phyloP scores from a whole-genome alignment of 1,284 basidiomycete species.

The Ceratobasidium papillatum region DNA sequence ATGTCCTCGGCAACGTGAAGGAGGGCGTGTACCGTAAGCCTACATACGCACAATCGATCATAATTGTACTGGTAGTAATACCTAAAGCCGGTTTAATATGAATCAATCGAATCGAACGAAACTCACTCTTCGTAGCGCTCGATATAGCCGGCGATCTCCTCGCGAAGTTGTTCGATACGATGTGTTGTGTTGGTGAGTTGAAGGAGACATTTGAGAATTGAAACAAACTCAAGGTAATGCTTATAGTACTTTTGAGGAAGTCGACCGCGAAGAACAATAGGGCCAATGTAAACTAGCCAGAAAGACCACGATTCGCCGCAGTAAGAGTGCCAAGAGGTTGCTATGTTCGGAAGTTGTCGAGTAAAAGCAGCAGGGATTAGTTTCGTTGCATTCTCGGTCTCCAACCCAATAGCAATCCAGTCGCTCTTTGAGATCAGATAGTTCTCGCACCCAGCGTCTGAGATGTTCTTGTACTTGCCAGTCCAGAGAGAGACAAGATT shows the following conservation, averaged over 20 bases:
- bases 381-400: slow-evolving; percentile 49
- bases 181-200: slow-evolving; percentile 53
- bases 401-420: slow-evolving; percentile 57
- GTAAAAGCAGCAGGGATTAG: slow-evolving; percentile 57
- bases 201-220: slow-evolving; percentile 55
- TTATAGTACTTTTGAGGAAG: slow-evolving; percentile 55
- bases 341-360: slow-evolving; percentile 53
- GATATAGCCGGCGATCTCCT: slow-evolving; percentile 57
- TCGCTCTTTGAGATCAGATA: slow-evolving; percentile 44
- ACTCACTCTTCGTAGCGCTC: slow-evolving; percentile 56
- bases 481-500: slow-evolving; percentile 43
- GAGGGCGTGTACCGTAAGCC: slow-evolving; percentile 56
- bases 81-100: background rate
- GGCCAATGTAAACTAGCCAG: slow-evolving; percentile 56
- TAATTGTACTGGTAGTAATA: slow-evolving; percentile 55
- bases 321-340: slow-evolving; percentile 47
- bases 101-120: background rate
- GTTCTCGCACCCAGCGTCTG: background rate
- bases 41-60: slow-evolving; percentile 52
- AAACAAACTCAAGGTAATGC: slow-evolving; percentile 57
- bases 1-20: slow-evolving; percentile 55
- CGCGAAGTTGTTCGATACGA: slow-evolving; percentile 52
- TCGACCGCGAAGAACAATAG: slow-evolving; percentile 52
- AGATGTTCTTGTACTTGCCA: slow-evolving; percentile 17
- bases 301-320: slow-evolving; percentile 54